A percentile compares a stretch with the other conserved stretches of the same genome.
These are phyloP conservation scores for Oehlia diaphana DNA, from an alignment of 192 early-diverging fungal species.

Conservation along the genomic window DNA sequence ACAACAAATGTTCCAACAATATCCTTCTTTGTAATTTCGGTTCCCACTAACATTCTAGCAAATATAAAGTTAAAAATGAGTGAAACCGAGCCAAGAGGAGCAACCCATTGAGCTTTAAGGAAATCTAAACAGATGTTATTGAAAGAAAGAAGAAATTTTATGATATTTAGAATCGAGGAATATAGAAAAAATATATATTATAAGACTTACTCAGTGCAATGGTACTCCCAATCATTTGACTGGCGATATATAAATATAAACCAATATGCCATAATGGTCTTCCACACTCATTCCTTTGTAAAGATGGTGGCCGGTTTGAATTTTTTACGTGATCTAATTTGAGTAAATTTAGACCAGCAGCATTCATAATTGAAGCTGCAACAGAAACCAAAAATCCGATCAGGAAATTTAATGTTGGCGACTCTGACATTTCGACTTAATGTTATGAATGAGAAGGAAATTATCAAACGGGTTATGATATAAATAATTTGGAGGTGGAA, in stretches of 20 bases:
- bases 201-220: slow-evolving; percentile 55
- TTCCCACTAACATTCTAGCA: slow-evolving; percentile 60
- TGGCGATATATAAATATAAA: slow-evolving; percentile 54
- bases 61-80: slow-evolving; percentile 65
- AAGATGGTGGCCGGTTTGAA: slow-evolving; percentile 30
- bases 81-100: slow-evolving; percentile 54
- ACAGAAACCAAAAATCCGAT: slow-evolving; percentile 49
- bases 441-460: too few relatives aligned
- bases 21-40: slow-evolving; percentile 52
- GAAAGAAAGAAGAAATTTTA: slow-evolving; percentile 5
- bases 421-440: neutral
- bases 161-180: slow-evolving; percentile 30
- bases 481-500: neutral
- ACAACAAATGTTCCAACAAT: slow-evolving; percentile 59
- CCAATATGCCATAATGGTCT: slow-evolving; percentile 63
- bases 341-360: slow-evolving; percentile 55
- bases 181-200: slow-evolving; percentile 25
- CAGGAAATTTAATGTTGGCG: slow-evolving; percentile 39
- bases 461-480: neutral
- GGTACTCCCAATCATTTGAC: slow-evolving; percentile 57
- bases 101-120: slow-evolving; percentile 64
- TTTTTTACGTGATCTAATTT: slow-evolving; percentile 64
- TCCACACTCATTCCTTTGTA: slow-evolving; percentile 56
- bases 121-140: slow-evolving; percentile 45
- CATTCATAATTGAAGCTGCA: slow-evolving; percentile 51